These are phyloP conservation scores for Microthlaspi erraticum DNA, from an alignment of 345 rosid genomes.

Conservation along the genomic window DNA sequence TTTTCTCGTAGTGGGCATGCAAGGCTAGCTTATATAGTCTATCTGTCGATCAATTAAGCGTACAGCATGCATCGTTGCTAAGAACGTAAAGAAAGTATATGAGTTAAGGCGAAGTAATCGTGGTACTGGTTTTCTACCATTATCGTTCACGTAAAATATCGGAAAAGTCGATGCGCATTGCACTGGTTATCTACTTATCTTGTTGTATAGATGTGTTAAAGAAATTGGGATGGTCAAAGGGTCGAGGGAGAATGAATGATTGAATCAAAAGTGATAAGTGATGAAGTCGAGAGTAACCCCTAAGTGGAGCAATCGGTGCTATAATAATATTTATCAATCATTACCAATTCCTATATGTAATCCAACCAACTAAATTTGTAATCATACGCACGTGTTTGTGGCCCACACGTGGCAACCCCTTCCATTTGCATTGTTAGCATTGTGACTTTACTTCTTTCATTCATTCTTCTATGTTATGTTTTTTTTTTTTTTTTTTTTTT, in stretches of 20 bases:
- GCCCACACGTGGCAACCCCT: constrained; percentile 21
- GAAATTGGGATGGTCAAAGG: constrained; percentile 44
- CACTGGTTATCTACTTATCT: not conserved
- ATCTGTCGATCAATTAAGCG: not conserved
- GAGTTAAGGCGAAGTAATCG: not conserved
- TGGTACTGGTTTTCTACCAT: not conserved
- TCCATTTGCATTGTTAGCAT: not conserved
- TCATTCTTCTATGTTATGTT: not conserved
- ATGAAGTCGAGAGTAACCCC: constrained; percentile 35
- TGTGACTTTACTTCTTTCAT: not conserved
- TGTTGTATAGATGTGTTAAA: constrained; percentile 1
- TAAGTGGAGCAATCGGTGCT: constrained; percentile 46
- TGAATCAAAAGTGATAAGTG: constrained; percentile 36
- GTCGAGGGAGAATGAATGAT: constrained; percentile 32
- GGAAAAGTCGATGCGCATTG: constrained; percentile 10
- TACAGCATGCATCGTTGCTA: not conserved
- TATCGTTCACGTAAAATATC: not conserved
- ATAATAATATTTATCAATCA: constrained; percentile 36
- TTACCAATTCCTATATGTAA: constrained; percentile 32
- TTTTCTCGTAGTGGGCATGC: too few species aligned
- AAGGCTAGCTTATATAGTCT: not conserved
- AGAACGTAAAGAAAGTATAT: not conserved
- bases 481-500: not conserved
- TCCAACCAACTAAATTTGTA: constrained; percentile 33
- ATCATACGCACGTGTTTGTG: constrained; percentile 37